Conservation (phyloP, 257 asterid genomes). For the Solanum lycopersicoides region DNA sequence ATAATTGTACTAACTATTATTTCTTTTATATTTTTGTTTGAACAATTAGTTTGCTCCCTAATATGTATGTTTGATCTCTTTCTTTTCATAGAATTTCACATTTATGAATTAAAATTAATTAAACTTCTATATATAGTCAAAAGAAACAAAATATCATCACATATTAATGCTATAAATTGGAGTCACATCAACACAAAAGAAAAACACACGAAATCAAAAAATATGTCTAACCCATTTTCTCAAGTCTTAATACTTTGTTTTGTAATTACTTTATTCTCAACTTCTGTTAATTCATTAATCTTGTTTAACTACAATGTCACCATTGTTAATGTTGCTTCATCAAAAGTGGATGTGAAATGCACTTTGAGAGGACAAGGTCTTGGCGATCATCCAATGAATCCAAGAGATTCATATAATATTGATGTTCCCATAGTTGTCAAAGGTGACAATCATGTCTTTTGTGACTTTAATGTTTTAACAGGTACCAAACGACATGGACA, state of each 20-base stretch:
- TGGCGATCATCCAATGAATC: background rate
- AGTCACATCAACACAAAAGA: background rate
- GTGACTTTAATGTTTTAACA: background rate
- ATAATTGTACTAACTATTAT: background rate
- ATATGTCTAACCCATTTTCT: no score
- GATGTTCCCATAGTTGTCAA: background rate
- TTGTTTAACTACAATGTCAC: background rate
- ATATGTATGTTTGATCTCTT: no score
- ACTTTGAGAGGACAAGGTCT: background rate
- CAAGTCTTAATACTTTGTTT: no score
- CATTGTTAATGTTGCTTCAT: background rate
- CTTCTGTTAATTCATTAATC: background rate
- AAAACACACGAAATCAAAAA: no score
- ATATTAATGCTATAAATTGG: background rate
- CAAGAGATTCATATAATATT: background rate
- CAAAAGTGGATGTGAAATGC: background rate
- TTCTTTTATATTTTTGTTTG: background rate
- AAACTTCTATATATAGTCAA: background rate
- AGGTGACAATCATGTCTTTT: background rate
- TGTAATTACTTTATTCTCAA: background rate
- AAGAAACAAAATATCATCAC: no score
- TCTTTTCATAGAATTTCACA: no score
- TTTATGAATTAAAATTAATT: no score
- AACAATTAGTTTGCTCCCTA: no score
- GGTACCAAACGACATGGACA: background rate